Evolutionary conservation across 805 yeast genomes (phyloP), one percentile per base, ranked within the genome.

Genomic region (Monosporozyma aquatica): DNA sequence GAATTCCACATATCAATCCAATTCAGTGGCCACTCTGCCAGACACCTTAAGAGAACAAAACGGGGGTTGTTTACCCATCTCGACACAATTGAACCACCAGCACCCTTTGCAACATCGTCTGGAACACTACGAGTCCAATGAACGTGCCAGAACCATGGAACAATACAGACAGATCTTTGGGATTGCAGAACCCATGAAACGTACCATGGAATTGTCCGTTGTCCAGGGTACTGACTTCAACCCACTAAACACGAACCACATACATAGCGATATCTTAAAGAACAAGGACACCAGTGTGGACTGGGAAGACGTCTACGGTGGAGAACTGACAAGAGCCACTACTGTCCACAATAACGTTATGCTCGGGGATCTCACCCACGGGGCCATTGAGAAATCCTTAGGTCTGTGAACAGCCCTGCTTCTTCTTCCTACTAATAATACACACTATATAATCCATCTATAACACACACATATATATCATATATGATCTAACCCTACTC

Each of bases 301-400:
- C 54, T 90, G 97, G 97, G 97, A 92, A 55, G 97, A 92, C 55
- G 73, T 90, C 17, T 89, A 89, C 61, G 69, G 70, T 22, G 82
- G 74, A 44, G 22, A 18, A 32, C 18, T 14, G 18, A 32, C 14
- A n/a, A n/a, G n/a, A n/a, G n/a, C n/a, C n/a, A 32, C 17, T 3
- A 20, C 22, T 3, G 18, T 32, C 35, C 35, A 32, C n/a, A 49
- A 37, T 14, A 27, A 27, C 23, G 29, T 25, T 14, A 25, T 37
- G 59, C 58, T 54, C 14, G 59, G 58, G 10, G 55, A 50, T 25
- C 85, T 80, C 54, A 74, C 87, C 68, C 95, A 86, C 59, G 57
- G 78, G 13, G 87, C 81, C 53, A 71, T 87, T 71, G 92, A 83
- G 62, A 74, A 66, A 56, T 72, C 69, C 43, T 64, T 81, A 15